A percentile compares a stretch with the other conserved stretches of the same genome.
phyloP scores from a whole-genome alignment of 2,329 filamentous ascomycete species.

The Colletotrichum brevisporum region DNA sequence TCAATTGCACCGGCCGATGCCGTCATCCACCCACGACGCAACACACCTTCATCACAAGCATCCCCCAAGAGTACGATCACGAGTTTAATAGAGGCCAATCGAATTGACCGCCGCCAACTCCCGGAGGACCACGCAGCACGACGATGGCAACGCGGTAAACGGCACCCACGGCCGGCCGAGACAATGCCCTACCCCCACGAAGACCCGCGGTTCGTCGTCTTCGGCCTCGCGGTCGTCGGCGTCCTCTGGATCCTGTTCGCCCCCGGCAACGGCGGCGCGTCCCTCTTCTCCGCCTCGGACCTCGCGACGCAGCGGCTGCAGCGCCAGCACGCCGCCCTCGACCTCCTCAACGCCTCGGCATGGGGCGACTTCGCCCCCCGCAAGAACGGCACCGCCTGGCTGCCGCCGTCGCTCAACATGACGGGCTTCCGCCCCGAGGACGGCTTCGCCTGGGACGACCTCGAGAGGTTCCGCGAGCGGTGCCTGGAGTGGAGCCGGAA shows the following conservation, averaged over 20 bases:
- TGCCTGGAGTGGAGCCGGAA: conserved; percentile 73
- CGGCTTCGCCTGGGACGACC: conserved; percentile 82
- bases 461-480: conserved; percentile 75
- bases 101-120: neutral
- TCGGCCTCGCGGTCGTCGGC: conserved; percentile 58
- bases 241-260: conserved; percentile 61
- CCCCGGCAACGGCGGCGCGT: conserved; percentile 42
- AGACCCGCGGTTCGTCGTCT: conserved; percentile 49
- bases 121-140: conserved; percentile 12
- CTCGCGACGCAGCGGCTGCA: conserved; percentile 56
- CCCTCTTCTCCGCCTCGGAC: conserved; percentile 54
- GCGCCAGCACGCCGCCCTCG: conserved; percentile 66
- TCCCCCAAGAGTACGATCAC: neutral
- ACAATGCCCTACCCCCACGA: conserved; percentile 60
- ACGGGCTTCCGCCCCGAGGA: conserved; percentile 83
- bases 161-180: conserved; percentile 45
- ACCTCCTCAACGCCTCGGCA: conserved; percentile 66
- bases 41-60: conserved; percentile 1
- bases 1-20: conserved; percentile 15
- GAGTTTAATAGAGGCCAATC: neutral
- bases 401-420: conserved; percentile 72
- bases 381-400: conserved; percentile 32
- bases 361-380: conserved; percentile 74
- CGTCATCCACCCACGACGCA: conserved; percentile 19
- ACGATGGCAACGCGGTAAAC: conserved; percentile 32